Evolutionary conservation across 208 protist genomes (phyloP).

Genomic region (Acanthamoeba royreba): DNA sequence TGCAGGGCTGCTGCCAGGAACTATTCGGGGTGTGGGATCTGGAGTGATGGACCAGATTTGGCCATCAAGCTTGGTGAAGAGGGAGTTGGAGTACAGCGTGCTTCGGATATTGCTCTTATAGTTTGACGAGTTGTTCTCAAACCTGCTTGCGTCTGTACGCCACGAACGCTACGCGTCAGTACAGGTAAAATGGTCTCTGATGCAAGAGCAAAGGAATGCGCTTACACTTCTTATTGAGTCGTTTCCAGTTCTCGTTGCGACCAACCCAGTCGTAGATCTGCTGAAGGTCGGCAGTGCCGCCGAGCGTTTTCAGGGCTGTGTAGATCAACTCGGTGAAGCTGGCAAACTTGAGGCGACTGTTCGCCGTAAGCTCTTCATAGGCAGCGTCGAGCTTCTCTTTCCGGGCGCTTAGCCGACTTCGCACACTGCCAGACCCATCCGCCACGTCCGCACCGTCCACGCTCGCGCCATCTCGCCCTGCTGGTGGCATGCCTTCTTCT

Average conservation of each 20-base stretch:
- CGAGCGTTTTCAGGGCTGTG: neutral
- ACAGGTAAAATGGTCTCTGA: no score
- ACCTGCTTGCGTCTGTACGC: neutral
- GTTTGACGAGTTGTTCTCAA: neutral
- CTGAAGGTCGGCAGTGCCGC: neutral
- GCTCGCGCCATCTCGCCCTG: neutral
- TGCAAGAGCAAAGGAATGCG: neutral
- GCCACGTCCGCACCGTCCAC: no score
- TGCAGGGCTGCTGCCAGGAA: no score
- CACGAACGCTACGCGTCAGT: no score
- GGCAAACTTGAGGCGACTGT: neutral
- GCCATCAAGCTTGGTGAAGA: neutral
- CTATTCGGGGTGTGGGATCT: no score
- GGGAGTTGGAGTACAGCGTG: neutral
- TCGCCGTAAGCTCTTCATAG: neutral
- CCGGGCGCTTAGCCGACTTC: neutral
- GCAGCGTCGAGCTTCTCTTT: neutral
- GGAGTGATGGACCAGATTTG: neutral
- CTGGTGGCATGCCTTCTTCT: neutral
- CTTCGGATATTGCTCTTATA: neutral
- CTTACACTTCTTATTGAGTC: neutral
- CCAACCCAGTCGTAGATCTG: neutral
- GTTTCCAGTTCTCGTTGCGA: neutral
- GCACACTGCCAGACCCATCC: no score
- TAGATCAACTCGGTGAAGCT: neutral